These are phyloP conservation scores for Diaporthe humulicola DNA, from an alignment of 2,329 filamentous ascomycete genomes.

Conservation along the genomic window DNA sequence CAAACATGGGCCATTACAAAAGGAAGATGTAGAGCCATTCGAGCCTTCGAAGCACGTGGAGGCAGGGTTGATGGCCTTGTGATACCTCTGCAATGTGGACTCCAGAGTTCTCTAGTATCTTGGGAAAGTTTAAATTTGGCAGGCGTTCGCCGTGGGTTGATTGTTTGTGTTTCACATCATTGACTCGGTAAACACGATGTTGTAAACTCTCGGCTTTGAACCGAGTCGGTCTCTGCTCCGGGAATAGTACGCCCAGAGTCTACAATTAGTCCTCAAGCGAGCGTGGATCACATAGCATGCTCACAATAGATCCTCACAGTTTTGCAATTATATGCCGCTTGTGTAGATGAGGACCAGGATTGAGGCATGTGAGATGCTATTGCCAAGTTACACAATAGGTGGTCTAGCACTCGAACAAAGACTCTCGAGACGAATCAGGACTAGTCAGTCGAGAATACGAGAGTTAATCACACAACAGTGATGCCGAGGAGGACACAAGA, in stretches of 20 bases:
- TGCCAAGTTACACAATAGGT: background rate
- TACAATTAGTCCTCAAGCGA: background rate
- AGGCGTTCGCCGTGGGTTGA: constrained; percentile 12
- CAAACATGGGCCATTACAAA: background rate
- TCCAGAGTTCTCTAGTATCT: background rate
- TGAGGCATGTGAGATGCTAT: background rate
- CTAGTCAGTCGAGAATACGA: constrained; percentile 18
- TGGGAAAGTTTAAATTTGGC: constrained; percentile 19
- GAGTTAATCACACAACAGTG: background rate
- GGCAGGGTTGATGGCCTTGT: background rate
- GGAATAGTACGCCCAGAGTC: background rate
- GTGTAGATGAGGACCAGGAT: background rate
- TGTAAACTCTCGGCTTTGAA: constrained; percentile 6
- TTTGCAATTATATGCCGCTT: background rate
- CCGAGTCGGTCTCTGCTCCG: constrained; percentile 1
- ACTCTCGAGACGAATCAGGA: background rate
- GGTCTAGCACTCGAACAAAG: background rate
- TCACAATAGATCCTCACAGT: background rate
- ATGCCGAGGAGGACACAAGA: background rate
- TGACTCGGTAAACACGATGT: background rate
- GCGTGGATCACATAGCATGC: too few species aligned
- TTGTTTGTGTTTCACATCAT: background rate
- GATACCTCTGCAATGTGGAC: background rate
- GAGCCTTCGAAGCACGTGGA: background rate
- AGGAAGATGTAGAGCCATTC: too few species aligned